These are phyloP conservation scores for Botrytis byssoidea DNA, from an alignment of 2,329 filamentous ascomycete genomes.

Conservation along the genomic window DNA sequence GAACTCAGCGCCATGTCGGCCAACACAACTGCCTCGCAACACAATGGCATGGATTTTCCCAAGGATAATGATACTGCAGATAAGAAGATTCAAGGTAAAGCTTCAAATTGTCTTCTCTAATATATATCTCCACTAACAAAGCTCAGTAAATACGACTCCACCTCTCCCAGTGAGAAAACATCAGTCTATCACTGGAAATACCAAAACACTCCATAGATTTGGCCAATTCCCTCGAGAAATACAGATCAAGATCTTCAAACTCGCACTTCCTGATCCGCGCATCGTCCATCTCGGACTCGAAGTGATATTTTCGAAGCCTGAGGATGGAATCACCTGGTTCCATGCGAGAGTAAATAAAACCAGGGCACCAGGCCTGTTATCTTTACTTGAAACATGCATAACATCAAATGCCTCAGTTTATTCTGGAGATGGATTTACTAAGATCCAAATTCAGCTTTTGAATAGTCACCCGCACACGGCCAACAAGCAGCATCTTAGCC, in stretches of 20 bases:
- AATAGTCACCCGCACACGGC: neutral
- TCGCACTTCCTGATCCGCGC: neutral
- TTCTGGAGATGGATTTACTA: neutral
- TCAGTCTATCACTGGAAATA: neutral
- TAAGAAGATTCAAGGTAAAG: neutral
- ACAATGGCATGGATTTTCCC: neutral
- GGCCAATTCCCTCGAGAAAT: neutral
- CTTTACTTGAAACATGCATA: neutral
- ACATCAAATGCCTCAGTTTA: neutral
- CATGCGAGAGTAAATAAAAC: fast-evolving
- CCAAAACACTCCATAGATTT: neutral
- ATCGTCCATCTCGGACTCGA: neutral
- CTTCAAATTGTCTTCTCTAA: neutral
- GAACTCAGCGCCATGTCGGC: neutral
- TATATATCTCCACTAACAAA: neutral
- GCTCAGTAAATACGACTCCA: neutral
- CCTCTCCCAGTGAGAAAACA: neutral
- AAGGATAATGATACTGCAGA: neutral
- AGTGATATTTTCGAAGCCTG: neutral
- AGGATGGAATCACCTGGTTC: too few species aligned
- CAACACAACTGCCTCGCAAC: neutral
- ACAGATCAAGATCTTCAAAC: neutral
- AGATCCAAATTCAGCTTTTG: neutral
- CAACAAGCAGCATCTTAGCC: too few species aligned
- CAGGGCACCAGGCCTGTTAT: neutral